phyloP scores from a whole-genome alignment of 176 grass and related monocot genomes.

The Saccharum officinarum region DNA sequence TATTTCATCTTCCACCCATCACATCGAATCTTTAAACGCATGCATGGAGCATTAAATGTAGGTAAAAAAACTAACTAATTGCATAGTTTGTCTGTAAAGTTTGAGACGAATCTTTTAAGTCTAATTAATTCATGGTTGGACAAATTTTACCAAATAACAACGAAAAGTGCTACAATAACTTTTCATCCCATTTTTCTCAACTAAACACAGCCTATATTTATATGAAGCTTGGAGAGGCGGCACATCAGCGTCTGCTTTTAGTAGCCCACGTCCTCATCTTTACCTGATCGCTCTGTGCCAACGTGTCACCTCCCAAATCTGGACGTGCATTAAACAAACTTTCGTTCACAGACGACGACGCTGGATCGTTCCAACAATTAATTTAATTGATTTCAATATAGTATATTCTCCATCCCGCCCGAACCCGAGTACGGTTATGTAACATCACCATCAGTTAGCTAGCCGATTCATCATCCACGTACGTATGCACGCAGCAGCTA shows the following conservation, averaged over 20 bases:
- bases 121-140: no score
- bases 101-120: no score
- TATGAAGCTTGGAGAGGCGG: neutral
- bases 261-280: conserved; percentile 20
- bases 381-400: neutral
- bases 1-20: no score
- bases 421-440: neutral
- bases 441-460: neutral
- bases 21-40: no score
- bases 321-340: conserved; percentile 14
- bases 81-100: no score
- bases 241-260: conserved; percentile 27
- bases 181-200: no score
- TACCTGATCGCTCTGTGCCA: neutral
- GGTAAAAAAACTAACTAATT: no score
- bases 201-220: no score
- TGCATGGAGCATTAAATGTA: no score
- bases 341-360: conserved; percentile 2
- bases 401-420: neutral
- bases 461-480: neutral
- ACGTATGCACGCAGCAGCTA: neutral
- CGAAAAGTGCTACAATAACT: no score
- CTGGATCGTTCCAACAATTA: neutral
- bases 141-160: no score
- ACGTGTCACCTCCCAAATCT: conserved; percentile 9